phyloP scores from a whole-genome alignment of 805 yeast species.

The Candida oleophila region DNA sequence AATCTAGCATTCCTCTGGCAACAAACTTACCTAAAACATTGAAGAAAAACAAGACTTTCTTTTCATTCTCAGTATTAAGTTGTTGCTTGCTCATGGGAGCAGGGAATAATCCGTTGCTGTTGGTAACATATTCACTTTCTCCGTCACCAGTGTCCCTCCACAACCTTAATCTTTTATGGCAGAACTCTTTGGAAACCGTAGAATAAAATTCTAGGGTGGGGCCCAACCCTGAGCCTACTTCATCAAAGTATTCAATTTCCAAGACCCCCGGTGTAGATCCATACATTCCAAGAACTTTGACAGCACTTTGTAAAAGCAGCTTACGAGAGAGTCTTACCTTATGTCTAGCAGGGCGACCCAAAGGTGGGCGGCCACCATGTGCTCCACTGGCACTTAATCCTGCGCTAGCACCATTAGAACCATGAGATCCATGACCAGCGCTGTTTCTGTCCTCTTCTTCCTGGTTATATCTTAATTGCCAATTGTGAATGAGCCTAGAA shows the following conservation, averaged over 20 bases:
- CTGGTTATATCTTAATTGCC: slow-evolving; percentile 55
- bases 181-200: slow-evolving; percentile 71
- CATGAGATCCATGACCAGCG: slow-evolving; percentile 1
- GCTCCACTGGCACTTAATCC: slow-evolving; percentile 4
- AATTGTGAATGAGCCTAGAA: slow-evolving; percentile 73
- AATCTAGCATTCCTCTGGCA: slow-evolving; percentile 84
- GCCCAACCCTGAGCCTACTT: slow-evolving; percentile 95
- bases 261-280: slow-evolving; percentile 78
- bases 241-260: slow-evolving; percentile 86
- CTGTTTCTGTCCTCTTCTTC: slow-evolving; percentile 21
- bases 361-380: slow-evolving; percentile 30
- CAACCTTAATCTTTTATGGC: slow-evolving; percentile 52
- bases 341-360: slow-evolving; percentile 77
- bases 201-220: slow-evolving; percentile 95
- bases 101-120: slow-evolving; percentile 69
- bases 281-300: slow-evolving; percentile 72
- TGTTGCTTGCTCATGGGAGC: slow-evolving; percentile 45
- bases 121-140: slow-evolving; percentile 36
- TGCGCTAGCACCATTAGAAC: slow-evolving; percentile 12
- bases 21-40: slow-evolving; percentile 74
- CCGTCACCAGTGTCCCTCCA: slow-evolving; percentile 58
- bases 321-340: slow-evolving; percentile 76
- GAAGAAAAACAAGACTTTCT: slow-evolving; percentile 52
- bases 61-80: slow-evolving; percentile 30
- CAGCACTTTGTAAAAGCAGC: slow-evolving; percentile 69